phyloP scores from a whole-genome alignment of 306 rosid species.

The Mimosa pudica region DNA sequence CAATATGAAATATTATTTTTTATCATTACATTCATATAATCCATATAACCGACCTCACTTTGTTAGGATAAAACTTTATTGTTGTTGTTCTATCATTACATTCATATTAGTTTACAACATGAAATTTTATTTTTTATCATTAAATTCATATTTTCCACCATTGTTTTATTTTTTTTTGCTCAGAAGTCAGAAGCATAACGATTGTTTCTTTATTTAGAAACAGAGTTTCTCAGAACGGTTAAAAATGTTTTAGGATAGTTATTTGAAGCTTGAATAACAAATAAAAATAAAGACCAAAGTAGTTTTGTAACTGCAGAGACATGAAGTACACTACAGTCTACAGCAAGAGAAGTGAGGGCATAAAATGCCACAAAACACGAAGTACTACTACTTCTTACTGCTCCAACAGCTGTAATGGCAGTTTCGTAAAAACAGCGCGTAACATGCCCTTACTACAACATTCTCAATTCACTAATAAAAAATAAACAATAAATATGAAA shows the following conservation, averaged over 20 bases:
- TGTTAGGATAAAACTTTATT: no score
- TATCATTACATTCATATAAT: no score
- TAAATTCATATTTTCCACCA: no score
- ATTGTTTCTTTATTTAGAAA: neutral
- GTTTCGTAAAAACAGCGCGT: constrained; percentile 32
- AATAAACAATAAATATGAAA: neutral
- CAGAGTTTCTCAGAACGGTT: neutral
- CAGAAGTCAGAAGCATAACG: no score
- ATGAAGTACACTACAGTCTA: no score
- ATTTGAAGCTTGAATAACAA: neutral
- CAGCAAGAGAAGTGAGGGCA: neutral
- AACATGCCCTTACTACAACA: neutral
- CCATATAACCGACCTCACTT: no score
- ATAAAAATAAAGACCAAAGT: neutral
- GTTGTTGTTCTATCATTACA: no score
- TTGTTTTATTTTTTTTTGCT: no score
- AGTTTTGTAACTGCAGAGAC: neutral
- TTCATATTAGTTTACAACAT: no score
- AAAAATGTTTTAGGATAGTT: neutral
- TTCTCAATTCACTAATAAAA: neutral
- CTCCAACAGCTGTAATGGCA: constrained; percentile 43
- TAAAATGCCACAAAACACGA: neutral
- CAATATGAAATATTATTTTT: no score
- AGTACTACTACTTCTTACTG: neutral
- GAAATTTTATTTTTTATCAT: no score